Base-by-base conservation (phyloP, 306 rosid genomes). In the Rosa rugosa region DNA sequence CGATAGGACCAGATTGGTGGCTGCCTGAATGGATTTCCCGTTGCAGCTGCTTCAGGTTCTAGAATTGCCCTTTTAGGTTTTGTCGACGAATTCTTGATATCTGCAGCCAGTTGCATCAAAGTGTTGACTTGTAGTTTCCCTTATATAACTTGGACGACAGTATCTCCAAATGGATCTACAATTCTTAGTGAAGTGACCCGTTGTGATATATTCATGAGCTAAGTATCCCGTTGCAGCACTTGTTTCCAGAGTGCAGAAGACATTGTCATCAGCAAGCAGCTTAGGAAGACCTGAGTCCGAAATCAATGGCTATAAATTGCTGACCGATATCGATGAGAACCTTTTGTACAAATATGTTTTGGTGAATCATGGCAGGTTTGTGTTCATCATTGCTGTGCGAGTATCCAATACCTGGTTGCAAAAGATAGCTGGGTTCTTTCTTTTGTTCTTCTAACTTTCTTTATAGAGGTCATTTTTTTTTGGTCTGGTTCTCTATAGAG, bases 181-280 rank as follows among this genome's bases (percentile, higher is more conserved):
- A 79, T 94, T 92, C 85, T 89, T 91, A 0, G 97, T 91, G 80
- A 91, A 92, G 12, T 95, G 97, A 69, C 98, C 98, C 0, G 97
- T 92, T 7, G 89, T 92, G 11, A 92, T 86, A 86, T 94, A 94
- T 82, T 94, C 98, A 0, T 97, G 97, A 72, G 98, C 98, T 12
- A 94, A 84, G 86, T 92, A 92, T 81, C 98, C 98, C 98, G 91
- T 92, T 45, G 99, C 97, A 46, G 99, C 99, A 78, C 99, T 94
- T 10, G 85, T 86, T 88, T 94, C 92, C 18, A 94, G 88, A 69
- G 93, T 88, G 16, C 93, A 92, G 87, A 89, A 92, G 81, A 92
- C 91, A 46, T 91, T 86, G 78, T 94, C 99, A 73, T 94, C 97
- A 23, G 97, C 99, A 11, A 94, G 97, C 85, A 94, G 90, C 89